These are phyloP conservation scores for Phytopythium aichiense DNA, from an alignment of 352 stramenopile species.

Conservation along the genomic window DNA sequence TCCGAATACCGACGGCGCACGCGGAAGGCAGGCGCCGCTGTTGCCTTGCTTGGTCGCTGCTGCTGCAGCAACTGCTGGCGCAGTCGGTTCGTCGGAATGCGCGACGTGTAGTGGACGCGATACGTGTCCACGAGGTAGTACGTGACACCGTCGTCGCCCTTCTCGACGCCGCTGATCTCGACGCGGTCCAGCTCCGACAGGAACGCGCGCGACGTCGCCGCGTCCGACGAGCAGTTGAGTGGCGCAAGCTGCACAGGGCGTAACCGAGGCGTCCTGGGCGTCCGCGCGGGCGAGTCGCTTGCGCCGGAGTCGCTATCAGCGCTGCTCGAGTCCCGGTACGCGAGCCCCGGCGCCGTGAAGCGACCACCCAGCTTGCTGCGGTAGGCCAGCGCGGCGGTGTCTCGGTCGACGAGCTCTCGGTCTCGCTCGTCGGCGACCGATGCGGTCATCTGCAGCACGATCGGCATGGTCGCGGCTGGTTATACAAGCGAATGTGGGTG, in stretches of 20 bases:
- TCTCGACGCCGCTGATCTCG: neutral
- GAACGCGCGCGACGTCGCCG: constrained; percentile 6
- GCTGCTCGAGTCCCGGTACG: neutral
- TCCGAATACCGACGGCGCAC: constrained; percentile 24
- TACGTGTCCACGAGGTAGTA: constrained; percentile 5
- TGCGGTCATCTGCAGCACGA: neutral
- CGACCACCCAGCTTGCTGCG: constrained; percentile 1
- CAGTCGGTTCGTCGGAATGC: constrained; percentile 5
- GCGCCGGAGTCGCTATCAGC: neutral
- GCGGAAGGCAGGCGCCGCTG: constrained; percentile 9
- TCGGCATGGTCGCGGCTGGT: constrained; percentile 1
- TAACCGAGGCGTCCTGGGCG: constrained; percentile 2
- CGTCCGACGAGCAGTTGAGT: constrained; percentile 6
- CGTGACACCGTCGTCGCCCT: neutral
- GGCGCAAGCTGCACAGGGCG: constrained; percentile 5
- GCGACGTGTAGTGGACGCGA: constrained; percentile 3
- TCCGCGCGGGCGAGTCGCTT: neutral
- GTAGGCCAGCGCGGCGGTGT: neutral
- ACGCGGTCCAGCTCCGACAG: constrained; percentile 4
- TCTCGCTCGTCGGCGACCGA: constrained; percentile 1
- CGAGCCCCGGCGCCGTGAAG: neutral
- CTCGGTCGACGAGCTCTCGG: neutral
- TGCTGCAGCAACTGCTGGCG: neutral
- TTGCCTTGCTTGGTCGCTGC: neutral
- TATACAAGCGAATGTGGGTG: neutral